Percentiles rank a stretch among this genome's conserved stretches.
phyloP scores from a whole-genome alignment of 768 basidiomycete genomes.

The Amanita exitialis region DNA sequence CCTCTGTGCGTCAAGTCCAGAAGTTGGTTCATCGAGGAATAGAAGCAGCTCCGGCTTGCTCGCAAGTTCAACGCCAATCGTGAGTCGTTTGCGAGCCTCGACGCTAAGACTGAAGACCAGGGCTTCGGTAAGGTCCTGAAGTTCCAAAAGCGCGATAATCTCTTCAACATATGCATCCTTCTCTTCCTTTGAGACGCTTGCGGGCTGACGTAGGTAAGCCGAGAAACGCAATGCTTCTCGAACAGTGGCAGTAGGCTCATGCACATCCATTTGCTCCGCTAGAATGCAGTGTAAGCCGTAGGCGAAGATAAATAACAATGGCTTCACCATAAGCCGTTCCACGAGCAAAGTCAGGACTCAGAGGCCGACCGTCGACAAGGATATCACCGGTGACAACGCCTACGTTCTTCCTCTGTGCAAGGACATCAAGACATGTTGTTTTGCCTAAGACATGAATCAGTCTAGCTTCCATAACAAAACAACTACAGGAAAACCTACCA shows the following conservation, averaged over 20 bases:
- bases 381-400: slow-evolving; percentile 57
- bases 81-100: slow-evolving; percentile 75
- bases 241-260: slow-evolving; percentile 75
- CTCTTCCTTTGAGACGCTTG: slow-evolving; percentile 53
- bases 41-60: slow-evolving; percentile 68
- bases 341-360: slow-evolving; percentile 42
- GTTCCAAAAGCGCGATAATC: slow-evolving; percentile 74
- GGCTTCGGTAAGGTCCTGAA: slow-evolving; percentile 78
- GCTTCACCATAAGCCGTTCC: slow-evolving; percentile 69
- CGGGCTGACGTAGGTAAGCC: slow-evolving; percentile 75
- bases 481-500: slow-evolving; percentile 24
- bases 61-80: slow-evolving; percentile 90
- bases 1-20: slow-evolving; percentile 35
- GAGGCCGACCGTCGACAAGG: slow-evolving; percentile 54
- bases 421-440: slow-evolving; percentile 69
- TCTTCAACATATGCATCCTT: slow-evolving; percentile 77
- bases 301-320: slow-evolving; percentile 11
- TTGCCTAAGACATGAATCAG: slow-evolving; percentile 30
- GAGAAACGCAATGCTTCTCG: slow-evolving; percentile 82
- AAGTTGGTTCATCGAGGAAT: slow-evolving; percentile 17
- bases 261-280: slow-evolving; percentile 82
- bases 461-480: background rate
- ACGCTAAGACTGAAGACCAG: slow-evolving; percentile 61
- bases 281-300: slow-evolving; percentile 15
- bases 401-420: slow-evolving; percentile 64